Evolutionary conservation across 371 early-diverging fungal species (phyloP).

Genomic region (Agmasoma carcini): DNA sequence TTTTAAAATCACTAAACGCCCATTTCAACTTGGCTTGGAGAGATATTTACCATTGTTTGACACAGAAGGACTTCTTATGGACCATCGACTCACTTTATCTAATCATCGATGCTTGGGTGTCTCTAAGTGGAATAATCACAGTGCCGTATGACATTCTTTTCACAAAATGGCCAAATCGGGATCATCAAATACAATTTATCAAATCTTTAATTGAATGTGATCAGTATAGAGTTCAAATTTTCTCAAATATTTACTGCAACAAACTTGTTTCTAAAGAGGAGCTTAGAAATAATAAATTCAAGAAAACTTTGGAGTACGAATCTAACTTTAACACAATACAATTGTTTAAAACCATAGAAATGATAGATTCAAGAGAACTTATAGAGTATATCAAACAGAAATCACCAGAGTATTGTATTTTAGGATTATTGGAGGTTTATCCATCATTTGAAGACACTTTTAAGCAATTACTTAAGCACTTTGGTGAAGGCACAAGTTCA

Average conservation of each 20-base stretch:
- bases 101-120: slow-evolving; percentile 42
- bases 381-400: slow-evolving; percentile 23
- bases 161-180: slow-evolving; percentile 34
- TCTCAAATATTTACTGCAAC: slow-evolving; percentile 33
- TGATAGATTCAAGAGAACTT: slow-evolving; percentile 8
- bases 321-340: slow-evolving; percentile 41
- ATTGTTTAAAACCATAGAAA: slow-evolving; percentile 33
- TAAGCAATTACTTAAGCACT: slow-evolving; percentile 23
- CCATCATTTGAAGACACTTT: slow-evolving; percentile 25
- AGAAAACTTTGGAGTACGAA: slow-evolving; percentile 34
- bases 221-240: slow-evolving; percentile 22
- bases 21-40: slow-evolving; percentile 39
- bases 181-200: slow-evolving; percentile 32
- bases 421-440: slow-evolving; percentile 29
- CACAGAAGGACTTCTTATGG: slow-evolving; percentile 27
- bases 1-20: slow-evolving; percentile 25
- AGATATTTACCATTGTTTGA: slow-evolving; percentile 31
- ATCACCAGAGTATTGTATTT: slow-evolving; percentile 36
- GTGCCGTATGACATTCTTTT: slow-evolving; percentile 49
- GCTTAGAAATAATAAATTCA: slow-evolving; percentile 14
- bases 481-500: slow-evolving; percentile 11
- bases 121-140: slow-evolving; percentile 34
- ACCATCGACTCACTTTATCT: slow-evolving; percentile 26
- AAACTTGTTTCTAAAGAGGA: slow-evolving; percentile 34
- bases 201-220: slow-evolving; percentile 30